phyloP scores from a whole-genome alignment of 2,329 filamentous ascomycete genomes.

The Knufia fluminis region DNA sequence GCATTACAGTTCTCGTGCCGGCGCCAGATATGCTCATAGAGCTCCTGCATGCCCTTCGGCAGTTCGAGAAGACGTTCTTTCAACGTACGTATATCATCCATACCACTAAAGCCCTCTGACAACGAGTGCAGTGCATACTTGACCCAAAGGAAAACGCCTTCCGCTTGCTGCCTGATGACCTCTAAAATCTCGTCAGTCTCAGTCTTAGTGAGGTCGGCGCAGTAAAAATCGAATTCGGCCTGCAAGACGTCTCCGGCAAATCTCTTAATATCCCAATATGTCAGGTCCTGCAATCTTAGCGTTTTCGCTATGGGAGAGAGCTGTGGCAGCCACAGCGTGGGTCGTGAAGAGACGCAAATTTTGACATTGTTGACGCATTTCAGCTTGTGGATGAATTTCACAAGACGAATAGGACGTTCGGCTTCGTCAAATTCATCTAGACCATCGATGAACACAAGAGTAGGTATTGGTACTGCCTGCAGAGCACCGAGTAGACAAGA shows the following conservation, averaged over 20 bases:
- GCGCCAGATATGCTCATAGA: not conserved
- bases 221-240: not conserved
- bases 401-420: not conserved
- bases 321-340: not conserved
- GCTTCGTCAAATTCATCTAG: slow-evolving; percentile 4
- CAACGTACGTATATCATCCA: not conserved
- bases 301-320: not conserved
- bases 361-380: not conserved
- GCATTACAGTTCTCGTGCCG: not conserved
- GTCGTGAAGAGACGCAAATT: slow-evolving; percentile 7
- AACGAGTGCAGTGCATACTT: not conserved
- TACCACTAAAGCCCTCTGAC: not conserved
- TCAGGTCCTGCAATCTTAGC: slow-evolving; percentile 8
- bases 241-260: not conserved
- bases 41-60: not conserved
- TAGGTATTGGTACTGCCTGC: not conserved
- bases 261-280: not conserved
- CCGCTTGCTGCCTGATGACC: not conserved
- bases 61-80: not conserved
- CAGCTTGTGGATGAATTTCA: not conserved
- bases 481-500: not conserved
- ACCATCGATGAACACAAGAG: slow-evolving; percentile 7
- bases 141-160: slow-evolving; percentile 5
- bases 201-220: not conserved
- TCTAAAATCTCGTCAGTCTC: not conserved